These are phyloP conservation scores for Erysimum cheiranthoides DNA, from an alignment of 345 rosid species.

Conservation along the genomic window DNA sequence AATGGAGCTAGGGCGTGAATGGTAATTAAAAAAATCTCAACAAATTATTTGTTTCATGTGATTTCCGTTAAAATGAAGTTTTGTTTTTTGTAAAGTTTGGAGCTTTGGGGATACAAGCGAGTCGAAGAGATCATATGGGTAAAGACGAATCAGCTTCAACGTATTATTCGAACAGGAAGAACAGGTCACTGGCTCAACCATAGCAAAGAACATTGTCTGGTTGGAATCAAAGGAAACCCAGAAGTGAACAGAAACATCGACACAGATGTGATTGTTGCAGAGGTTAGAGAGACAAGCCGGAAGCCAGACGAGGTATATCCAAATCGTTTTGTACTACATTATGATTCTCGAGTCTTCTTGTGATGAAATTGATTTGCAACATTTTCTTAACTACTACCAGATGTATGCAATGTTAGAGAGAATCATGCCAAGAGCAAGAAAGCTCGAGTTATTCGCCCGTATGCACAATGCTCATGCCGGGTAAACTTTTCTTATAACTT, in stretches of 20 bases:
- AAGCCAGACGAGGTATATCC: slow-evolving; percentile 97
- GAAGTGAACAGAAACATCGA: slow-evolving; percentile 95
- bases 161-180: slow-evolving; percentile 96
- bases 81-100: slow-evolving; percentile 57
- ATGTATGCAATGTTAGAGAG: slow-evolving; percentile 99
- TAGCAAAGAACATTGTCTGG: slow-evolving; percentile 99
- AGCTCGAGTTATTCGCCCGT: slow-evolving; percentile 93
- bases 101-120: slow-evolving; percentile 96
- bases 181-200: slow-evolving; percentile 99
- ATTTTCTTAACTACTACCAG: slow-evolving; percentile 47
- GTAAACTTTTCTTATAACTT: slow-evolving; percentile 44
- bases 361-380: slow-evolving; percentile 5
- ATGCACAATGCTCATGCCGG: slow-evolving; percentile 99
- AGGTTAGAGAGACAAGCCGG: slow-evolving; percentile 98
- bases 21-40: slow-evolving; percentile 49
- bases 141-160: slow-evolving; percentile 95
- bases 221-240: slow-evolving; percentile 96
- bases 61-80: not conserved
- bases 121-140: slow-evolving; percentile 98
- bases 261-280: slow-evolving; percentile 97
- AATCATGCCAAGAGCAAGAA: slow-evolving; percentile 94
- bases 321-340: not conserved
- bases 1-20: slow-evolving; percentile 99
- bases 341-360: not conserved
- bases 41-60: not conserved